A percentile compares a stretch with the other conserved stretches of the same genome.
phyloP scores from a whole-genome alignment of 116 monocot species.

The Trichopus zeylanicus region DNA sequence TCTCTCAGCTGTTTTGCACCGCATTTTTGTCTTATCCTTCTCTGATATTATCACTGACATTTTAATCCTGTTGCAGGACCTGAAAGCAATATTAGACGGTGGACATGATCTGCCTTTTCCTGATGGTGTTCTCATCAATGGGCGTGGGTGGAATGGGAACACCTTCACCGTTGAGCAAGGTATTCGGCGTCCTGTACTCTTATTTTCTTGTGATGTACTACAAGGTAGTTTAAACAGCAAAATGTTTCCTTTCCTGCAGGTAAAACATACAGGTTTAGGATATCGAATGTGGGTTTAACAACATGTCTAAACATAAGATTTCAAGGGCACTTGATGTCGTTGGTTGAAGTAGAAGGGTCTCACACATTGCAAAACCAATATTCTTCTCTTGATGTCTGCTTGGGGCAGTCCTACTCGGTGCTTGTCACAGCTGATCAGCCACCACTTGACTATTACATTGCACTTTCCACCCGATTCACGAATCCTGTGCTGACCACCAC shows the following conservation, averaged over 20 bases:
- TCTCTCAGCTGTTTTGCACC: too few species aligned
- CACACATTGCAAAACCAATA: conserved; percentile 58
- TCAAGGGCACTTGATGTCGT: conserved; percentile 40
- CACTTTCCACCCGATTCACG: conserved; percentile 48
- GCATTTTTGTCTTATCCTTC: too few species aligned
- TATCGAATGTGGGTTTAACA: conserved; percentile 47
- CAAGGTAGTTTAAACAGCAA: too few species aligned
- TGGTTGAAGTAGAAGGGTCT: conserved; percentile 78
- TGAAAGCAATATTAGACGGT: conserved; percentile 46
- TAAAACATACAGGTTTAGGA: conserved; percentile 51
- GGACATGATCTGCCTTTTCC: conserved; percentile 64
- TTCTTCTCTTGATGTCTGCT: conserved; percentile 51
- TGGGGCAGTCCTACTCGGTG: conserved; percentile 65
- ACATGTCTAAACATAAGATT: conserved; percentile 47
- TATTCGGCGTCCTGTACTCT: too few species aligned
- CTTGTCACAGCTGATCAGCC: conserved; percentile 68
- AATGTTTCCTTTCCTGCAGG: conserved; percentile 18
- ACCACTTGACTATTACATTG: conserved; percentile 53
- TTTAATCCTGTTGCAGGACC: conserved; percentile 17
- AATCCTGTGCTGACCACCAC: conserved; percentile 41
- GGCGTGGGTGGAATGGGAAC: conserved; percentile 54
- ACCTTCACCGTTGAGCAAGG: conserved; percentile 76
- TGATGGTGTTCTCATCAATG: conserved; percentile 79
- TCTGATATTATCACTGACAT: background rate
- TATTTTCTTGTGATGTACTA: too few species aligned